A percentile compares a stretch with the other conserved stretches of the same genome.
Conservation (phyloP, 169 alveolate genomes). For the Cryptosporidium muris region DNA sequence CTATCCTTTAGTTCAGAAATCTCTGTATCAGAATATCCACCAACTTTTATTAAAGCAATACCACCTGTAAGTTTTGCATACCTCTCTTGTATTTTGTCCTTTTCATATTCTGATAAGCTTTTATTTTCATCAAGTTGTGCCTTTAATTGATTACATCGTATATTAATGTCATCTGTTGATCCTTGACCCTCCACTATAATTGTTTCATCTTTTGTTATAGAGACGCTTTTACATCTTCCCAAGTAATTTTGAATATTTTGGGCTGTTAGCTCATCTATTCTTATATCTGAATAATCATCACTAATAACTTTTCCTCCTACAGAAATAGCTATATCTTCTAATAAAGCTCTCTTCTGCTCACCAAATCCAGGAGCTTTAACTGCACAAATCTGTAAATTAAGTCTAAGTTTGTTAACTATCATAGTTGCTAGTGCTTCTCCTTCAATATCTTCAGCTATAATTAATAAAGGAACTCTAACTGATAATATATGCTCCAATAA, state of each 20-base stretch:
- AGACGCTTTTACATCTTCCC: slow-evolving; percentile 93
- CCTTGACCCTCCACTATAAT: slow-evolving; percentile 97
- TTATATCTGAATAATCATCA: slow-evolving; percentile 87
- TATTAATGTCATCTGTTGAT: slow-evolving; percentile 84
- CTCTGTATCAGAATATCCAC: slow-evolving; percentile 98
- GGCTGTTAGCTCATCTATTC: slow-evolving; percentile 32
- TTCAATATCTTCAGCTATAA: slow-evolving; percentile 98
- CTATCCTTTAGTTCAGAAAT: slow-evolving; percentile 97
- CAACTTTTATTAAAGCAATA: slow-evolving; percentile 96
- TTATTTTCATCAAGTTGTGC: slow-evolving; percentile 87
- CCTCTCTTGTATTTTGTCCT: slow-evolving; percentile 96
- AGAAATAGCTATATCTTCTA: slow-evolving; percentile 95
- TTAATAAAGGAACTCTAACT: slow-evolving; percentile 91
- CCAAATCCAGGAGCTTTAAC: slow-evolving; percentile 98
- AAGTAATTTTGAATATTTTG: slow-evolving; percentile 81
- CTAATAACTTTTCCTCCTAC: slow-evolving; percentile 94
- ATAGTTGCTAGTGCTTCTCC: slow-evolving; percentile 98
- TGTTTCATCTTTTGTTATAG: slow-evolving; percentile 97
- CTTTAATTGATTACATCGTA: slow-evolving; percentile 91
- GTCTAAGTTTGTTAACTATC: slow-evolving; percentile 96
- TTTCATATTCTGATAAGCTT: slow-evolving; percentile 89
- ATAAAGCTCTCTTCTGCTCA: slow-evolving; percentile 94
- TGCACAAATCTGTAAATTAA: slow-evolving; percentile 97
- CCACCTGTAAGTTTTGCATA: slow-evolving; percentile 98
- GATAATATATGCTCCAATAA: slow-evolving; percentile 94